Evolutionary conservation across 192 early-diverging fungal species (phyloP).

Genomic region (Coemansia sp.): DNA sequence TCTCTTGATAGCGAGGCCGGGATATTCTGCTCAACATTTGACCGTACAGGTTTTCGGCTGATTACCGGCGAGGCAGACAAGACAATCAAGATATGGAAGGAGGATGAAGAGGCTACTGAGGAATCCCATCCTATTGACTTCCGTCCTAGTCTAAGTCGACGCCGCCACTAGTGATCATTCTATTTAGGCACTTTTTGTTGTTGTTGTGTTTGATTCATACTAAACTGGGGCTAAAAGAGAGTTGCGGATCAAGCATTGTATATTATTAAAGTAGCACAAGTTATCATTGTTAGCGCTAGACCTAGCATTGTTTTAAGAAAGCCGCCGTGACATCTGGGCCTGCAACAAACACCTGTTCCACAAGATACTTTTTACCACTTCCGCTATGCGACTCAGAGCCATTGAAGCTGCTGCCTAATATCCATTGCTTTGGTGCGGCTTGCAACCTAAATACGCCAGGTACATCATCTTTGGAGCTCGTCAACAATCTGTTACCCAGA

Average conservation of each 20-base stretch:
- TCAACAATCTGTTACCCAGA: not conserved
- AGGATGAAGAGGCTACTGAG: constrained; percentile 45
- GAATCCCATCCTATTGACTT: constrained; percentile 53
- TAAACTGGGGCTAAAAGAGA: too few species aligned
- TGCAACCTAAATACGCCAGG: constrained; percentile 15
- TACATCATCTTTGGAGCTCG: not conserved
- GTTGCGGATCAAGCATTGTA: too few species aligned
- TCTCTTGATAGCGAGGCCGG: constrained; percentile 95
- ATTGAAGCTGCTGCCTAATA: constrained; percentile 14
- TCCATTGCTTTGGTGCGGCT: constrained; percentile 44
- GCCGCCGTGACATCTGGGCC: constrained; percentile 30
- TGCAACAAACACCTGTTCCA: constrained; percentile 43
- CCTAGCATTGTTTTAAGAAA: constrained; percentile 17
- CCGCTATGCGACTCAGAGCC: not conserved
- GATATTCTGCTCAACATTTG: constrained; percentile 94
- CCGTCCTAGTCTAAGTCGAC: constrained; percentile 36
- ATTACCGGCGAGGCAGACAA: constrained; percentile 99
- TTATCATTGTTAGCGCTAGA: not conserved
- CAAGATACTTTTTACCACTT: constrained; percentile 16
- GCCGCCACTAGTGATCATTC: constrained; percentile 10
- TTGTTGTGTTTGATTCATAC: not conserved
- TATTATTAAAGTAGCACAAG: too few species aligned
- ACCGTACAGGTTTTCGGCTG: constrained; percentile 88
- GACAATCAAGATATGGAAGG: constrained; percentile 86
- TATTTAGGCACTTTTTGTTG: not conserved